These are phyloP conservation scores for Calonectria hawksworthii DNA, from an alignment of 2,329 filamentous ascomycete species.

Conservation along the genomic window DNA sequence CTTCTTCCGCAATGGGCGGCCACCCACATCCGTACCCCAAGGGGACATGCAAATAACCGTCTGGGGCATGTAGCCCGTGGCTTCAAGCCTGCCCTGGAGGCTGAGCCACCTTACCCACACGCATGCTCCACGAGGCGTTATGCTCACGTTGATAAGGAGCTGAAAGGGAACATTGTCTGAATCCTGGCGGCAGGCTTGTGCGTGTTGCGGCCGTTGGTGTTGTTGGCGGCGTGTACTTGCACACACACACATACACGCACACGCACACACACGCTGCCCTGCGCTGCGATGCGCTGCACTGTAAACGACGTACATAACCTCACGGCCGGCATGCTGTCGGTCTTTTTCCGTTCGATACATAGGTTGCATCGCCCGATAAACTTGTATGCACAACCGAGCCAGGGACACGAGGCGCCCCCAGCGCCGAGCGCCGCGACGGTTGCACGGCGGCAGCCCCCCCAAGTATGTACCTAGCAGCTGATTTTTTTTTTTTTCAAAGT, in stretches of 20 bases:
- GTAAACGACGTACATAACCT: background rate
- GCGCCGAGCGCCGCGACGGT: constrained; percentile 12
- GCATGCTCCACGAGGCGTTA: background rate
- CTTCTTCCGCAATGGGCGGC: background rate
- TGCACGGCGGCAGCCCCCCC: constrained; percentile 1
- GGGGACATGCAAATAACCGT: constrained; percentile 24
- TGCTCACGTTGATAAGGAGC: background rate
- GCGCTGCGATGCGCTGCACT: background rate
- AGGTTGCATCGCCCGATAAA: constrained; percentile 20
- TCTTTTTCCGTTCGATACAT: constrained; percentile 10
- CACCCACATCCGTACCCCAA: constrained; percentile 14
- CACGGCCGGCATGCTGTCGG: background rate
- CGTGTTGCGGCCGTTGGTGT: too few species aligned
- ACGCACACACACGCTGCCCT: background rate
- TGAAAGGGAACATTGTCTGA: background rate
- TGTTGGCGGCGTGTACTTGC: background rate
- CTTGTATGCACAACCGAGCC: constrained; percentile 24
- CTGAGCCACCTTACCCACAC: constrained; percentile 6
- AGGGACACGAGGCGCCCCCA: constrained; percentile 23
- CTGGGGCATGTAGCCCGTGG: constrained; percentile 29
- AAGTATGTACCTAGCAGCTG: background rate
- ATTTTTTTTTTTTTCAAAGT: background rate
- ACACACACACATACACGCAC: background rate
- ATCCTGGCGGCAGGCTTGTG: background rate
- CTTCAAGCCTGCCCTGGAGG: constrained; percentile 14